These are phyloP conservation scores for Chimonanthus praecox DNA, from an alignment of 164 flowering plant species.

Conservation along the genomic window DNA sequence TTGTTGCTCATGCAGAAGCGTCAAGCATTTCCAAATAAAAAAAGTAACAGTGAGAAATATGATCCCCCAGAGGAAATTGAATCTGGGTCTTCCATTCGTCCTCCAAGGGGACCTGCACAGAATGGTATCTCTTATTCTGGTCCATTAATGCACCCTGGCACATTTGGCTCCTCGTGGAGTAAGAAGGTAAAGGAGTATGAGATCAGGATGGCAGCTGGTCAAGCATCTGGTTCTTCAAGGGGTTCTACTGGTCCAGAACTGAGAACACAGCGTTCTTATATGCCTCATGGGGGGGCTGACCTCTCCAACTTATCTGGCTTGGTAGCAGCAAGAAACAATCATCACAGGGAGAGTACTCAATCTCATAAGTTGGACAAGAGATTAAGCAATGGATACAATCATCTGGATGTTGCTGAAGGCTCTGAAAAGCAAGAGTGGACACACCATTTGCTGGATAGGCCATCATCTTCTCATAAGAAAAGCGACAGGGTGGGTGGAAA, in stretches of 20 bases:
- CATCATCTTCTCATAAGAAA: conserved; percentile 41
- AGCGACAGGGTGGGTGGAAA: conserved; percentile 29
- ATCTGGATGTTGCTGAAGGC: conserved; percentile 31
- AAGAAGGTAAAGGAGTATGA: conserved; percentile 18
- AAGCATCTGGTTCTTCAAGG: conserved; percentile 19
- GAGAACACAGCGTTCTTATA: conserved; percentile 37
- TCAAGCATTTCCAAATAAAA: conserved; percentile 41
- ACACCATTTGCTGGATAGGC: conserved; percentile 39
- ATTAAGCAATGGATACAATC: conserved; percentile 23
- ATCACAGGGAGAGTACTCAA: conserved; percentile 26
- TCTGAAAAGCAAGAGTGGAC: conserved; percentile 41
- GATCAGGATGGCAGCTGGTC: conserved; percentile 18
- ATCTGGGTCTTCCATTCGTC: conserved; percentile 48
- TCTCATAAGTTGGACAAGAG: conserved; percentile 39
- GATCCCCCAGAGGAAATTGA: conserved; percentile 49
- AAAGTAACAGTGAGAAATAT: conserved; percentile 43
- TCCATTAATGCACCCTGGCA: conserved; percentile 22
- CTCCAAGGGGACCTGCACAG: conserved; percentile 29
- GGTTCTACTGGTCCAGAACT: conserved; percentile 24
- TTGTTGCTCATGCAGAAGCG: conserved; percentile 36
- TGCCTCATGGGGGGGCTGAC: conserved; percentile 28
- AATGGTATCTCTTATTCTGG: conserved; percentile 30
- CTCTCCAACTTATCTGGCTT: conserved; percentile 49
- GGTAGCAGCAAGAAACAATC: conserved; percentile 37
- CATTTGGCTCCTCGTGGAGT: conserved; percentile 17